Evolutionary conservation across 345 rosid genomes (phyloP), one percentile per base, ranked within the genome.

Genomic region (Cardamine occulta): DNA sequence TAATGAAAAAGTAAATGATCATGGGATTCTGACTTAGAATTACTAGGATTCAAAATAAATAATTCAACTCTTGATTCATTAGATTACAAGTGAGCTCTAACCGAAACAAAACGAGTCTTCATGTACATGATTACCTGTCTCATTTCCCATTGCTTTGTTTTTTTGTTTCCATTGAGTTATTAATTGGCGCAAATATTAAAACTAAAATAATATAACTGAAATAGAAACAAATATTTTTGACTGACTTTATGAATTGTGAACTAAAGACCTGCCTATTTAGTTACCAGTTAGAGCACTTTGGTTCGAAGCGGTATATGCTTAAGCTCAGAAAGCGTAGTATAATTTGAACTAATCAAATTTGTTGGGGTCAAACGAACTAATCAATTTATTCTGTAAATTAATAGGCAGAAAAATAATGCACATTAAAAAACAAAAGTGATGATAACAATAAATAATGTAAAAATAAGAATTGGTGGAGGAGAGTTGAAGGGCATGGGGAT

Each of bases 401-500:
- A 12, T 8, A 34, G 28, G 17, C 13, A 19, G 47, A 55, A 24
- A 24, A 49, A 51, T 54, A 63, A 54, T 54, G 63, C 18, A 44
- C 11, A 47, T n/a, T 28, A 12, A 31, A 65, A 24, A 26, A 12
- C 9, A 55, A 44, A 13, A 57, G 39, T 19, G 35, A 21, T 24
- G 4, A 47, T 28, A 49, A 31, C 31, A 53, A 37, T 11, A 29
- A 64, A 54, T 15, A 54, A 74, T 65, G 57, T n/a, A 55, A 24
- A 18, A 15, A 19, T 14, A 56, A 39, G 7, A 39, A 39, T 23
- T n/a, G 62, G 47, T 75, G 53, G 77, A 74, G 58, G 76, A 54
- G 75, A 59, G 34, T 35, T 19, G 71, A 65, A 72, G 42, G 29
- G 80, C 77, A 55, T 84, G 49, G 85, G 81, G 40, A 79, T 78